Percentiles rank a stretch among this genome's conserved stretches.
phyloP scores from a whole-genome alignment of 805 yeast genomes.

The Clavispora fructus region DNA sequence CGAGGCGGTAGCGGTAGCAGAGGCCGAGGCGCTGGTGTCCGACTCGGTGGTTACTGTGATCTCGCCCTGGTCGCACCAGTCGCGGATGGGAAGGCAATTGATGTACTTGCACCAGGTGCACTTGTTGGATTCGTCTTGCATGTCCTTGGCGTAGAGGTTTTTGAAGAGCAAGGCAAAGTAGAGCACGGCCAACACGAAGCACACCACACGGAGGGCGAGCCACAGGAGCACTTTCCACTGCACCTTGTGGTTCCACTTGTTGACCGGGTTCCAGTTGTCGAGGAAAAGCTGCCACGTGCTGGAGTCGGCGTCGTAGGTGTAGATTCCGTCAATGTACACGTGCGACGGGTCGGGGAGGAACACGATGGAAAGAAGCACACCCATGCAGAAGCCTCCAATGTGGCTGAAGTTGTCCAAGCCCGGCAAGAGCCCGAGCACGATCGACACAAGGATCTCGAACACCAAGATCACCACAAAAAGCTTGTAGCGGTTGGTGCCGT shows the following conservation, averaged over 20 bases:
- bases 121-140: slow-evolving; percentile 37
- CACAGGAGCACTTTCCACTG: slow-evolving; percentile 42
- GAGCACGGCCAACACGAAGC: slow-evolving; percentile 41
- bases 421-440: slow-evolving; percentile 63
- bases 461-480: slow-evolving; percentile 43
- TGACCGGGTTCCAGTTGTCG: slow-evolving; percentile 37
- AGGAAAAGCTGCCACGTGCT: slow-evolving; percentile 27
- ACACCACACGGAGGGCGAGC: slow-evolving; percentile 43
- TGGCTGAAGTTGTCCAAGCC: slow-evolving; percentile 74
- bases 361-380: slow-evolving; percentile 45
- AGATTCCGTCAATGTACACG: slow-evolving; percentile 35
- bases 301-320: slow-evolving; percentile 27
- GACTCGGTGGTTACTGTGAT: slow-evolving; percentile 19
- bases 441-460: slow-evolving; percentile 52
- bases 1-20: slow-evolving; percentile 1
- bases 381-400: slow-evolving; percentile 69
- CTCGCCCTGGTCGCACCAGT: slow-evolving; percentile 58
- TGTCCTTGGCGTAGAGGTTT: slow-evolving; percentile 37
- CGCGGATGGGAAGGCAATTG: slow-evolving; percentile 64
- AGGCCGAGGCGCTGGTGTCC: slow-evolving; percentile 3
- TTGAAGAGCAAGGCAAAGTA: slow-evolving; percentile 46
- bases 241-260: slow-evolving; percentile 30
- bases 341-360: slow-evolving; percentile 55
- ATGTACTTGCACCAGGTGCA: slow-evolving; percentile 74
- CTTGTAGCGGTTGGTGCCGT: slow-evolving; percentile 42